Base-by-base conservation (phyloP, 441 rosid genomes). In the Jatropha multifida region DNA sequence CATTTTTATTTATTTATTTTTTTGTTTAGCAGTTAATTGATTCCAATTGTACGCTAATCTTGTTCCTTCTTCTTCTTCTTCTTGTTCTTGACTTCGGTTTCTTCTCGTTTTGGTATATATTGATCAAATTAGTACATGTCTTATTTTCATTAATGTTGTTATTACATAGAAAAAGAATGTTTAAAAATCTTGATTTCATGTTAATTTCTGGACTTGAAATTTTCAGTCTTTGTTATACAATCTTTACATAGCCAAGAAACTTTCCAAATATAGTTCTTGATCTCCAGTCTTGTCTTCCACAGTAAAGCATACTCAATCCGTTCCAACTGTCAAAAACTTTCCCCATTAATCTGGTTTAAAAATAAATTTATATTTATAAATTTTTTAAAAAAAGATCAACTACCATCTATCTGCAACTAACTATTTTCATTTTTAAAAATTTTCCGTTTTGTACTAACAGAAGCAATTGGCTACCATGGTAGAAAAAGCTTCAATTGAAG, bases 401-500 rank as follows among this genome's bases (percentile, higher is more conserved):
- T 32, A 0, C 7, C 20, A 61, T 51, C 41, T 1, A 37, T 46
- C 55, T 75, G 15, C 37, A 49, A 40, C 66, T 37, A 51, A 69
- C 60, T 32, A 32, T 32, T 32, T 32, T 32, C 32, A 32, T 32
- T 17, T 61, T 27, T 7, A 12, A 64, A 14, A 55, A n/a, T 69
- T n/a, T 52, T 40, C 48, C 37, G 59, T 37, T 60, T 72, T 65
- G 9, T 26, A 73, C 70, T 55, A 18, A 72, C 90, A 96, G 99
- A 92, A 94, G 82, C 99, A 96, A 86, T 82, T 96, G 80, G 94
- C 91, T 27, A 84, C 84, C 82, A 94, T 91, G 97, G 99, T 96
- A 51, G 98, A 94, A 79, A 96, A 96, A 83, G 97, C 98, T 13
- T 90, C 97, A 23, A 94, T 94, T 61, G 99, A 96, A 79, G 99